Base-by-base conservation (phyloP, 305 asterid genomes). In the Rubia tinctorum region DNA sequence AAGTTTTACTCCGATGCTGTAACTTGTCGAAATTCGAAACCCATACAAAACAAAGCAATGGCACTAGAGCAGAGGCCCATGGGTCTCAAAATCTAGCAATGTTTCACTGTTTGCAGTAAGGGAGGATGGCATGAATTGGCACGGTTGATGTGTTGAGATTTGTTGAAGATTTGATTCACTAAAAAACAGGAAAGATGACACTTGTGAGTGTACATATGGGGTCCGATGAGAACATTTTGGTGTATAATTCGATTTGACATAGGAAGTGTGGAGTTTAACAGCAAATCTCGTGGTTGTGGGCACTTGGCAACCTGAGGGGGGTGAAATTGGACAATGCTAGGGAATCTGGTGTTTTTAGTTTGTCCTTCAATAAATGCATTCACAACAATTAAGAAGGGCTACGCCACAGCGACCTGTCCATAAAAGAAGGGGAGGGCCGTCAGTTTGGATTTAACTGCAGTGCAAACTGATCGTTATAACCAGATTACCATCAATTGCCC, bases 201-300 rank as follows among this genome's bases (percentile, higher is more conserved):
- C 63, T 53, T 17, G 68, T 64, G 68, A 18, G 45, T 27, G 8
- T 27, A 23, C 23, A 49, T 7, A 27, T 15, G 73, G 20, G 64
- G 49, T 69, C 73, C 45, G 53, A 8, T 10, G 40, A 7, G 7
- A 14, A 17, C 27, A 51, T 17, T 45, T 25, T 45, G 61, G 8
- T 22, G 22, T 70, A 18, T 5, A 17, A 55, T 53, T 56, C 59
- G 74, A 70, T 55, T 70, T 70, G 74, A 55, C 55, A 59, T 30
- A 7, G 10, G 47, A 55, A 55, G 8, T 55, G 55, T 53, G 42
- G 73, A 53, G 74, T 30, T 70, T 61, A 53, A 7, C 72, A 12
- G 55, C 22, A 43, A 39, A 6, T 71, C 74, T 30, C 37, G 30
- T 27, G 30, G 30, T 34, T 53, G 73, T 34, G 8, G 73, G 37